phyloP scores from a whole-genome alignment of 305 asterid genomes.

The Fraxinus albicans region DNA sequence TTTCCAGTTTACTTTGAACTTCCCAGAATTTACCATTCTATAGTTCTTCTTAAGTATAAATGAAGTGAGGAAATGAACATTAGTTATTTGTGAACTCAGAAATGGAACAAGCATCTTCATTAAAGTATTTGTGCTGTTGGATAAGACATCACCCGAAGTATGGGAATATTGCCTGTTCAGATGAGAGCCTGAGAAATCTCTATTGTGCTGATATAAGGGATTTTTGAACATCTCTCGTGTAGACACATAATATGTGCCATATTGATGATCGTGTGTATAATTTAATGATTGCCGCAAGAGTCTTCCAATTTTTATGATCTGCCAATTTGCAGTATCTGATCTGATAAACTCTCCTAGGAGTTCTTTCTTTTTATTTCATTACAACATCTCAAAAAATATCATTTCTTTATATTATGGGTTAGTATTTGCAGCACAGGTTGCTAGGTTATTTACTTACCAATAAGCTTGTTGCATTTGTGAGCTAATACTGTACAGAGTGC shows the following conservation, averaged over 20 bases:
- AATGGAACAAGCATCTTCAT: not conserved
- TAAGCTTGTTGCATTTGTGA: not conserved
- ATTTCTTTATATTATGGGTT: not conserved
- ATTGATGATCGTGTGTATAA: not conserved
- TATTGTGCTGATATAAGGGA: no score
- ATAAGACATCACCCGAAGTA: not conserved
- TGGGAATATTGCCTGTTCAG: not conserved
- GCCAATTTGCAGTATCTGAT: not conserved
- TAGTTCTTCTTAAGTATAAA: not conserved
- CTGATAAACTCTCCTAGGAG: not conserved
- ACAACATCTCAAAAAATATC: not conserved
- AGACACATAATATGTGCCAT: not conserved
- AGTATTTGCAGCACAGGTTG: not conserved
- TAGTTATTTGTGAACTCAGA: not conserved
- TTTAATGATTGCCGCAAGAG: not conserved
- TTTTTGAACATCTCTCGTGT: not conserved
- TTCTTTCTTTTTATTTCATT: not conserved
- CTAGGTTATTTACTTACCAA: not conserved
- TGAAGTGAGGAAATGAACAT: not conserved
- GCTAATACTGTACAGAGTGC: not conserved
- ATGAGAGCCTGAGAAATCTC: no score
- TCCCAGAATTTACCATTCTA: not conserved
- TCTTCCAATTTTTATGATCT: not conserved
- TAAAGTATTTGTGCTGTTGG: not conserved
- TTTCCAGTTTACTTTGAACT: not conserved